Conservation (phyloP, 768 basidiomycete genomes). For the Pholiota conissans region DNA sequence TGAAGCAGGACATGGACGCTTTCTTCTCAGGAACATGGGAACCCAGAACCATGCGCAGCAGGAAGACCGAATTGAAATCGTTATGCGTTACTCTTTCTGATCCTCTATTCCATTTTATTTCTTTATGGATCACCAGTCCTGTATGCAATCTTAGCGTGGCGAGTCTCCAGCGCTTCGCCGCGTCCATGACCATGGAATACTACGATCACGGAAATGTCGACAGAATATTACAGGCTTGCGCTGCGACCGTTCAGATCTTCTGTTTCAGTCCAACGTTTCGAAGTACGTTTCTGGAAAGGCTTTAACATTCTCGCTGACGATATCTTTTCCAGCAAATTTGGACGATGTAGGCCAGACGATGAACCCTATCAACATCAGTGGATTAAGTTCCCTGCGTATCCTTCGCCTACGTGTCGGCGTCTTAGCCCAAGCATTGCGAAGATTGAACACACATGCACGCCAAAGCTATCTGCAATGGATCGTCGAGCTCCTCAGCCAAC, state of each 20-base stretch:
- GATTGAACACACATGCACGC: not conserved
- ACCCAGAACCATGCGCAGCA: not conserved
- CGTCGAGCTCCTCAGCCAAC: not conserved
- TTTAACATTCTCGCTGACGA: no score
- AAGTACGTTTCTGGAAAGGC: not conserved
- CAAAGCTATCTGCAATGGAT: not conserved
- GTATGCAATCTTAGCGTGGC: not conserved
- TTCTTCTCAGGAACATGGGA: not conserved
- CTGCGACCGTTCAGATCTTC: constrained; percentile 1
- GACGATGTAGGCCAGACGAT: not conserved
- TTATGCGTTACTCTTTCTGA: constrained; percentile 3
- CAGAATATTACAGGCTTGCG: constrained; percentile 1
- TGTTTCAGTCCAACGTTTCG: constrained; percentile 8
- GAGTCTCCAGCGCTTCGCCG: not conserved
- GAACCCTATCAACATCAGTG: not conserved
- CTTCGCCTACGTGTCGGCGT: not conserved
- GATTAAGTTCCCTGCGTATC: not conserved
- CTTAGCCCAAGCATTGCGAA: not conserved
- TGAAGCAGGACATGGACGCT: not conserved
- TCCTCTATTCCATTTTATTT: constrained; percentile 2
- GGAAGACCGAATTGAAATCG: not conserved
- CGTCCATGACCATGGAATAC: constrained; percentile 11
- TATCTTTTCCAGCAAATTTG: not conserved
- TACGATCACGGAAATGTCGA: constrained; percentile 7
- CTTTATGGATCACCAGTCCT: constrained; percentile 1